Base-by-base conservation (phyloP, 108 stramenopile species). In the Cyclostephanos tholiformis region DNA sequence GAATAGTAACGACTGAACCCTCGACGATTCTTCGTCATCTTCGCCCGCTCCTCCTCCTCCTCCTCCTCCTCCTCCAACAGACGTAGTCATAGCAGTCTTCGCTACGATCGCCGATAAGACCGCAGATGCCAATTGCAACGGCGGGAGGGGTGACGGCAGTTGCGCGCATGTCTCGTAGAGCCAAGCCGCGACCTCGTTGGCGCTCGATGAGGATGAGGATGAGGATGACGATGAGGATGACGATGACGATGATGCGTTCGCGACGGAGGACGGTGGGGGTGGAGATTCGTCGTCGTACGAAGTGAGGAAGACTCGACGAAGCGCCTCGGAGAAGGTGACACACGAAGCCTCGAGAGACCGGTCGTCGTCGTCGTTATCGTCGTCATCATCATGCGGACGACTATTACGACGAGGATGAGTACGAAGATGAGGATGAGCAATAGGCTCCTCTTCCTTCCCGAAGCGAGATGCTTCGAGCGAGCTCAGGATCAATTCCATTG, bases 1-100 rank as follows among this genome's bases (percentile, higher is more conserved):
- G 55, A 77, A 77, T 29, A 77, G 56, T 26, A 46, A 51, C 19
- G 71, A 61, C 49, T 71, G 71, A 36, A 72, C 12, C 59, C 63
- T 72, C 19, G 68, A 66, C 49, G 25, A 30, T 16, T 77, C 76
- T 14, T 52, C 49, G 56, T 70, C 17, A 0, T 49, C 1, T 19
- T 48, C 19, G 14, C 25, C 23, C 6, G 6, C 20, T 20, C 19
- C 6, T 53, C 52, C 25, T n/a, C 13, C 10, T 26, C 27, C 9
- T 26, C 26, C 23, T 50, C n/a, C 16, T 19, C 16, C 16, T 50
- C n/a, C n/a, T 5, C 19, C 52, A 8, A 25, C 52, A 1, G 10
- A 1, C 52, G 4, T 32, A 2, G 32, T 25, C 20, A n/a, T 20
- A 0, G 14, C 19, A 0, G 0, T 25, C 17, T 39, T n/a, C 19